Conservation (phyloP, 345 rosid genomes). For the Theobroma cacao region DNA sequence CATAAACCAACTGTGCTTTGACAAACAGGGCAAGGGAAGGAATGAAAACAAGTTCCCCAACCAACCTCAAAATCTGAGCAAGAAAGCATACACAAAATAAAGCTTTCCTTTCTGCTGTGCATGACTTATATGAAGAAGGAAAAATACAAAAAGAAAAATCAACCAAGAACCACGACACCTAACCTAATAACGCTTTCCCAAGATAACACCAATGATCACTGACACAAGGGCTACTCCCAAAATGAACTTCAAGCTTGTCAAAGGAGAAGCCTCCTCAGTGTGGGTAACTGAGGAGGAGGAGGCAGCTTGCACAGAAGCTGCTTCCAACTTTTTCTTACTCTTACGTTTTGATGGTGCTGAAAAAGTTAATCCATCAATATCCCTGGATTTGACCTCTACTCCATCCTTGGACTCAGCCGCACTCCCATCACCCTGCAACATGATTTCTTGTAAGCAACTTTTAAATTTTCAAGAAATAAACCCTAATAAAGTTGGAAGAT, state of each 20-base stretch:
- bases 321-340: constrained; percentile 71
- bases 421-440: constrained; percentile 34
- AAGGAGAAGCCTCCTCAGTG: constrained; percentile 33
- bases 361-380: constrained; percentile 42
- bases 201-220: constrained; percentile 61
- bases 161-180: background rate
- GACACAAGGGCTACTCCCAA: constrained; percentile 73
- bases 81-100: background rate
- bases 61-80: background rate
- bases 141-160: background rate
- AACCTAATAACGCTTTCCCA: constrained; percentile 77
- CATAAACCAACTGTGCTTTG: background rate
- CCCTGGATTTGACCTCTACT: constrained; percentile 67
- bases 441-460: background rate
- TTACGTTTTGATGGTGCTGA: constrained; percentile 69
- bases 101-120: background rate
- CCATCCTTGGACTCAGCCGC: constrained; percentile 27
- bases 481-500: background rate
- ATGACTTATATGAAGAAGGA: background rate
- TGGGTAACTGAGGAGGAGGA: constrained; percentile 41
- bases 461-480: constrained; percentile 2
- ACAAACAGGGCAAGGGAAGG: background rate
- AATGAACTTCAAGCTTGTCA: constrained; percentile 47
- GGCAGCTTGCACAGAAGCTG: constrained; percentile 33
- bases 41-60: background rate